Conservation (phyloP, 208 protist genomes). For the Naegleria fowleri region DNA sequence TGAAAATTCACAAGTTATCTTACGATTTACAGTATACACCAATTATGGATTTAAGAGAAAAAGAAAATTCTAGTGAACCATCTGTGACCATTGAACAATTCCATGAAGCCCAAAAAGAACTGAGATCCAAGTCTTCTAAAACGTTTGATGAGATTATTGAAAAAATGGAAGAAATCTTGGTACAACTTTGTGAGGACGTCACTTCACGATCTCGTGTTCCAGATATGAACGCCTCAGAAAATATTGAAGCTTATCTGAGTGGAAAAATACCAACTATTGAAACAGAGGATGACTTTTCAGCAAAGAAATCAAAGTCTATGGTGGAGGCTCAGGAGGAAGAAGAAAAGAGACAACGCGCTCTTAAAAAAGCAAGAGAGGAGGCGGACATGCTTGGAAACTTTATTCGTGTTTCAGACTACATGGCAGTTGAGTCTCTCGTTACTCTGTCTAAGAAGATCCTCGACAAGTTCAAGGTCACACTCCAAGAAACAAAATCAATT, state of each 20-base stretch:
- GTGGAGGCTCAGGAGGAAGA: slow-evolving; percentile 74
- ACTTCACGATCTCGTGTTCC: slow-evolving; percentile 74
- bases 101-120: slow-evolving; percentile 53
- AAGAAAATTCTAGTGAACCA: slow-evolving; percentile 48
- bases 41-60: slow-evolving; percentile 24
- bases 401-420: slow-evolving; percentile 72
- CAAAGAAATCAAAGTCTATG: slow-evolving; percentile 79
- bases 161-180: slow-evolving; percentile 67
- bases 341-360: slow-evolving; percentile 63
- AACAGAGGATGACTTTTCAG: slow-evolving; percentile 44
- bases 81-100: slow-evolving; percentile 78
- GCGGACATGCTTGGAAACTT: slow-evolving; percentile 76
- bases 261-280: slow-evolving; percentile 27
- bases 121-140: slow-evolving; percentile 58
- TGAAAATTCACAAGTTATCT: slow-evolving; percentile 68
- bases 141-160: slow-evolving; percentile 60
- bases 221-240: slow-evolving; percentile 76
- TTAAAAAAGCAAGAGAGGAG: slow-evolving; percentile 82
- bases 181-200: slow-evolving; percentile 67
- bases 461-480: slow-evolving; percentile 6
- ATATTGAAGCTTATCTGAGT: slow-evolving; percentile 69
- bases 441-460: background rate
- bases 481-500: slow-evolving; percentile 15
- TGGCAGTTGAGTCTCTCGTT: slow-evolving; percentile 56
- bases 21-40: slow-evolving; percentile 53